These are phyloP conservation scores for Hyaloscypha finlandica DNA, from an alignment of 495 filamentous ascomycete genomes.

Conservation along the genomic window DNA sequence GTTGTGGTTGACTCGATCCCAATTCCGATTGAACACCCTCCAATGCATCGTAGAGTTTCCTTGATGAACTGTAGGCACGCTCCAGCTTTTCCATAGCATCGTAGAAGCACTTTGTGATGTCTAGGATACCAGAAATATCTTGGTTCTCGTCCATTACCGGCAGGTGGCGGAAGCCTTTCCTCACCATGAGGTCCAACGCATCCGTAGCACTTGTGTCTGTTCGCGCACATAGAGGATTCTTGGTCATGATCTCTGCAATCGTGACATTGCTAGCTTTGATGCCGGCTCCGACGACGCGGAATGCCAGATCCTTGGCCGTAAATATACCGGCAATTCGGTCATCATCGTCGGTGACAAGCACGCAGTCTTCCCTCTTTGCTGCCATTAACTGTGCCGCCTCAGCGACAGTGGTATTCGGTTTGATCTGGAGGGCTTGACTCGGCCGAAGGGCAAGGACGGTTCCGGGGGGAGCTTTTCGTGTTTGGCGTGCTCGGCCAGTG, in stretches of 20 bases:
- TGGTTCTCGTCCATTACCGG: constrained; percentile 99
- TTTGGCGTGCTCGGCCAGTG: constrained; percentile 72
- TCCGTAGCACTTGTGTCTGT: constrained; percentile 98
- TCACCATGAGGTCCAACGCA: constrained; percentile 95
- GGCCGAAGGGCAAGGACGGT: constrained; percentile 94
- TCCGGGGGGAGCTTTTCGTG: constrained; percentile 91
- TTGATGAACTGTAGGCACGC: constrained; percentile 92
- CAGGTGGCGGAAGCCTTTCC: constrained; percentile 95
- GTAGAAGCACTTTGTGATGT: constrained; percentile 99
- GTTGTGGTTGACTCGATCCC: constrained; percentile 93
- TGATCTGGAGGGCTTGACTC: constrained; percentile 95
- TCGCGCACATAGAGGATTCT: constrained; percentile 95
- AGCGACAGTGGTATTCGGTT: constrained; percentile 89
- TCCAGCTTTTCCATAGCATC: constrained; percentile 99
- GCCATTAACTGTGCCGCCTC: constrained; percentile 99
- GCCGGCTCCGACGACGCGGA: constrained; percentile 93
- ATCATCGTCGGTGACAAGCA: constrained; percentile 98
- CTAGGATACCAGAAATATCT: constrained; percentile 95
- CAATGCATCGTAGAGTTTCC: constrained; percentile 94
- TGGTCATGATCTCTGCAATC: constrained; percentile 99
- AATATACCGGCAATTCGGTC: constrained; percentile 98
- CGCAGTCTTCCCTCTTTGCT: constrained; percentile 97
- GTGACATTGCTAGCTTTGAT: constrained; percentile 86
- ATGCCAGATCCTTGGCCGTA: constrained; percentile 97
- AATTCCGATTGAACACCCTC: constrained; percentile 99